Conservation (phyloP, 2,329 filamentous ascomycete genomes). For the Ophiostoma ips region DNA sequence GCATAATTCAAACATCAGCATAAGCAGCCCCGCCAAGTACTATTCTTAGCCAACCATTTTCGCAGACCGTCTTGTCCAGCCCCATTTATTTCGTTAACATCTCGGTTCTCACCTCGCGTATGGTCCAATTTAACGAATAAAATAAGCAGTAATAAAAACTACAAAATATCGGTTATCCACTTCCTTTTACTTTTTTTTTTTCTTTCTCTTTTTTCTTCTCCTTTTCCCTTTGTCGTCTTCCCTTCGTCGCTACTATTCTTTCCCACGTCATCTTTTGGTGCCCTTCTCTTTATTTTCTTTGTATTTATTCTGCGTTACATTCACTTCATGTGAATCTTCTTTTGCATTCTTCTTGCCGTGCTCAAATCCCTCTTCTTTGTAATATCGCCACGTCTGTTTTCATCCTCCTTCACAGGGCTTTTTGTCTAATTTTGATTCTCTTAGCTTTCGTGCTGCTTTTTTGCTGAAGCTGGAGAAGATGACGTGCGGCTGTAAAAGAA, state of each 20-base stretch:
- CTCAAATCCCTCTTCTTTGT: no score
- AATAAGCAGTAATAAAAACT: not conserved
- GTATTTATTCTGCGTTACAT: not conserved
- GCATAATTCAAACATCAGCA: not conserved
- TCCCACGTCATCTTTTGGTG: not conserved
- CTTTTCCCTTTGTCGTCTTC: not conserved
- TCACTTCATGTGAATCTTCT: no score
- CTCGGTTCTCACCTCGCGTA: no score
- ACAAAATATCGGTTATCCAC: not conserved
- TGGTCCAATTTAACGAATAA: not conserved
- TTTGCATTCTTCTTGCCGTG: no score
- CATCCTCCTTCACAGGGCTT: no score
- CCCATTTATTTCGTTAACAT: not conserved
- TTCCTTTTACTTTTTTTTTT: not conserved
- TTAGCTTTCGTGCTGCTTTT: no score
- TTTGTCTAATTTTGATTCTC: no score
- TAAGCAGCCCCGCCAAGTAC: not conserved
- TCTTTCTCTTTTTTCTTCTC: not conserved
- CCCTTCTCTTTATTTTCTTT: not conserved
- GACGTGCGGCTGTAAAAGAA: no score
- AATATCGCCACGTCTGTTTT: no score
- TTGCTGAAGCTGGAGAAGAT: no score
- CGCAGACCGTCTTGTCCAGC: no score
- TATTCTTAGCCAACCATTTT: no score
- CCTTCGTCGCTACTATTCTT: not conserved